Conservation (phyloP, 2,329 filamentous ascomycete species). For the Sporothrix variecibatus region DNA sequence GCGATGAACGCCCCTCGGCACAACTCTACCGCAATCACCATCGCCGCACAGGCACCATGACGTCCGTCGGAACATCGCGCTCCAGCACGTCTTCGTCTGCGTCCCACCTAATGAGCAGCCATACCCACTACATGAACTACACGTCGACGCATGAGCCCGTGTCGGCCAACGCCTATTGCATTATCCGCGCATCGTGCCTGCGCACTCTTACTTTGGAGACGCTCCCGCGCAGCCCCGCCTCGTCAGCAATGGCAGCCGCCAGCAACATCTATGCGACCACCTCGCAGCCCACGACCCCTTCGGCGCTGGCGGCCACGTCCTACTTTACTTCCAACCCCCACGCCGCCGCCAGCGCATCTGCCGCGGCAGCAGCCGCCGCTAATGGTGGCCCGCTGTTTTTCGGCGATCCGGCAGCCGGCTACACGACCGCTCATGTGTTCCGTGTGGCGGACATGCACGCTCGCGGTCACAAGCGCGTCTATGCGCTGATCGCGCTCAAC, state of each 20-base stretch:
- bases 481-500: constrained; percentile 66
- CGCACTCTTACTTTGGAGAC: constrained; percentile 68
- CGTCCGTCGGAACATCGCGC: constrained; percentile 52
- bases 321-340: constrained; percentile 39
- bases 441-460: constrained; percentile 68
- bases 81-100: constrained; percentile 55
- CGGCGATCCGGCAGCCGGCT: constrained; percentile 64
- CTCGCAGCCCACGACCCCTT: constrained; percentile 34
- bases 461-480: constrained; percentile 68
- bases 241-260: constrained; percentile 45
- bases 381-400: constrained; percentile 70
- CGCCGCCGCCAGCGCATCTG: constrained; percentile 53
- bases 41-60: constrained; percentile 45
- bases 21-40: constrained; percentile 34
- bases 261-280: constrained; percentile 47
- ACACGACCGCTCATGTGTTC: constrained; percentile 71
- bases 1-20: constrained; percentile 46
- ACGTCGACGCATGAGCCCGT: constrained; percentile 68
- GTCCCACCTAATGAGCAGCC: constrained; percentile 42
- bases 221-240: constrained; percentile 56
- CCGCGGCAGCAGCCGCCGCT: constrained; percentile 47
- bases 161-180: constrained; percentile 63
- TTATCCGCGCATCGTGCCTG: constrained; percentile 65
- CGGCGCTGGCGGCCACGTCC: constrained; percentile 29
- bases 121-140: constrained; percentile 67